A percentile compares a stretch with the other conserved stretches of the same genome.
These are phyloP conservation scores for Magnusiomyces sp. DNA, from an alignment of 1,139 yeast genomes.

Conservation along the genomic window DNA sequence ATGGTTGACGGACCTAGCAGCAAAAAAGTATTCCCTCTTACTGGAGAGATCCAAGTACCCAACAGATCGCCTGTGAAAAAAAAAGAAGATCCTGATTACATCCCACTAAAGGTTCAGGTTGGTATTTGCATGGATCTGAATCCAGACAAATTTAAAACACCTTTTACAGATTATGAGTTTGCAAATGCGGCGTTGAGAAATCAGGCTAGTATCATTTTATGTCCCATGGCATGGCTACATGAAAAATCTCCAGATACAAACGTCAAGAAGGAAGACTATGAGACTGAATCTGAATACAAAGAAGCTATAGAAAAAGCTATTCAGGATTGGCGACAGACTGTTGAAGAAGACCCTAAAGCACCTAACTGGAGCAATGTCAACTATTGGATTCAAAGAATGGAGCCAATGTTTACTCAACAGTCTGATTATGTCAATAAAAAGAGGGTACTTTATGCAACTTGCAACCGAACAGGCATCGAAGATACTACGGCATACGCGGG, in stretches of 20 bases:
- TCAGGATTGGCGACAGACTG: conserved; percentile 1
- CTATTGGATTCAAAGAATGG: conserved; percentile 69
- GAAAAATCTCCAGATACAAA: conserved; percentile 29
- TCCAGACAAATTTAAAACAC: conserved; percentile 77
- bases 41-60: conserved; percentile 5
- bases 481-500: conserved; percentile 66
- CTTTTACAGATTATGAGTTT: conserved; percentile 68
- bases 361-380: conserved; percentile 38
- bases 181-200: conserved; percentile 45
- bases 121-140: conserved; percentile 97
- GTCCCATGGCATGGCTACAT: conserved; percentile 88
- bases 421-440: conserved; percentile 18
- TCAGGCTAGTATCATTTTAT: conserved; percentile 47
- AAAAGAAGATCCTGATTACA: neutral
- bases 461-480: conserved; percentile 73
- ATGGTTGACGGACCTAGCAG: conserved; percentile 4
- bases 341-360: conserved; percentile 22
- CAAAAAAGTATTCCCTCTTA: conserved; percentile 6
- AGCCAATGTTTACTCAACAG: conserved; percentile 43
- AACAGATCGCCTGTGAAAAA: neutral
- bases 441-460: conserved; percentile 39
- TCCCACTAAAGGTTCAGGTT: conserved; percentile 38
- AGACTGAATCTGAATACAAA: conserved; percentile 15
- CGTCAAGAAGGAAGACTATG: conserved; percentile 15
- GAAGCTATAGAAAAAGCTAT: conserved; percentile 1